Conservation (phyloP, 176 grass and related monocot species). For the Oryza punctata region DNA sequence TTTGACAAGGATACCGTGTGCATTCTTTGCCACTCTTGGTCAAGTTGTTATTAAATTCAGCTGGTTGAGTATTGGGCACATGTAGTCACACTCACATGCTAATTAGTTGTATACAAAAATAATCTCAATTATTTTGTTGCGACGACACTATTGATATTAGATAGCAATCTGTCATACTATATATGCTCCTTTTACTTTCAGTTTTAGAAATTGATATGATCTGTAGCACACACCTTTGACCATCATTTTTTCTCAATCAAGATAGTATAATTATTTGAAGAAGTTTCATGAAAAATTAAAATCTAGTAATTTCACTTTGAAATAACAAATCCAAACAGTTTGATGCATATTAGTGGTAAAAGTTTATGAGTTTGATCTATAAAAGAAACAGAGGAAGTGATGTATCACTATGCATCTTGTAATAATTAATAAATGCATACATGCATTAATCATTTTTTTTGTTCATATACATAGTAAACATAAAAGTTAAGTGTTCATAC, state of each 20-base stretch:
- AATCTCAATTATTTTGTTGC: background rate
- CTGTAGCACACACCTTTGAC: background rate
- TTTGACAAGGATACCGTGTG: background rate
- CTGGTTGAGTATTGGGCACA: constrained; percentile 1
- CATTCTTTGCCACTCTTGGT: background rate
- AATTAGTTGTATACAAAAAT: background rate
- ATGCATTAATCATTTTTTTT: background rate
- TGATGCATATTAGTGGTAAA: background rate
- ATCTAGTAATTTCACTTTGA: background rate
- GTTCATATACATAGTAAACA: background rate
- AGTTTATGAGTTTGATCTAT: background rate
- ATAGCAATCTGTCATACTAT: background rate
- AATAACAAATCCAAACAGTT: background rate
- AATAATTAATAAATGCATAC: background rate
- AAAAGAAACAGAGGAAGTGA: background rate
- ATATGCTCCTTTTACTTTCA: background rate
- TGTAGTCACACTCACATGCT: background rate
- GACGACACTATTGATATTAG: background rate
- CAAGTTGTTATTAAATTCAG: constrained; percentile 11
- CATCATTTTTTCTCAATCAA: background rate
- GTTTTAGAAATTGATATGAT: background rate
- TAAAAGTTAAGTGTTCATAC: background rate
- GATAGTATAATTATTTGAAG: background rate
- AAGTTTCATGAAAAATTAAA: background rate
- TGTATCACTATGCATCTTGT: background rate